Evolutionary conservation across 805 yeast species (phyloP).

Genomic region (Wickerhamiella kurtzmanii): DNA sequence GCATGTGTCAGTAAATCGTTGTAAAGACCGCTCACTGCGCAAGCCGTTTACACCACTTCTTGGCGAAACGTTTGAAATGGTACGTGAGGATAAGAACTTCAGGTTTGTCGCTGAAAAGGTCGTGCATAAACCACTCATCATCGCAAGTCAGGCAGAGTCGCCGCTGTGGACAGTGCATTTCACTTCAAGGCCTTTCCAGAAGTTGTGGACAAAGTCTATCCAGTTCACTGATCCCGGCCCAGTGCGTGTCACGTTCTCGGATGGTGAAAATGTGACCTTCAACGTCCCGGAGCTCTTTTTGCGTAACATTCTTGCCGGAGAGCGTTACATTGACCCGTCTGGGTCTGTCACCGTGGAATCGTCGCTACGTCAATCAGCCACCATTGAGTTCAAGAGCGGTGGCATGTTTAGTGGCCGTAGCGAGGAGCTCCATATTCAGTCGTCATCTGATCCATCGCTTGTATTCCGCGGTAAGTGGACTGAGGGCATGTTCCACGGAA

Average conservation of each 20-base stretch:
- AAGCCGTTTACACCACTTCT: constrained; percentile 91
- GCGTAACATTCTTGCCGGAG: constrained; percentile 87
- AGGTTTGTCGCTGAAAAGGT: constrained; percentile 77
- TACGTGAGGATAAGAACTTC: constrained; percentile 67
- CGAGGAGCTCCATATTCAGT: constrained; percentile 37
- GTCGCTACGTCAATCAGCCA: constrained; percentile 51
- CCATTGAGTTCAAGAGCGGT: constrained; percentile 61
- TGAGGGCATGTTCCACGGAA: constrained; percentile 22
- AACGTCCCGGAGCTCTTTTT: constrained; percentile 67
- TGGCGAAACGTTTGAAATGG: constrained; percentile 87
- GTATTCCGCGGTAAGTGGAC: constrained; percentile 69
- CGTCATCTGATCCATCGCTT: constrained; percentile 16
- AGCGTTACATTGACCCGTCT: constrained; percentile 79
- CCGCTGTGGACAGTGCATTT: constrained; percentile 42
- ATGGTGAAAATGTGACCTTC: constrained; percentile 69
- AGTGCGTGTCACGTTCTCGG: constrained; percentile 39
- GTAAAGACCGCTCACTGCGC: constrained; percentile 60
- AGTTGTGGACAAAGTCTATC: constrained; percentile 89
- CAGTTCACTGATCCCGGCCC: constrained; percentile 70
- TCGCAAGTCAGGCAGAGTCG: constrained; percentile 70
- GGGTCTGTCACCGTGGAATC: constrained; percentile 54
- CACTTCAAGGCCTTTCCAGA: constrained; percentile 45
- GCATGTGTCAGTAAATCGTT: constrained; percentile 53
- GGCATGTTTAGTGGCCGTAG: constrained; percentile 81
- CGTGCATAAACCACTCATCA: constrained; percentile 70